phyloP scores from a whole-genome alignment of 2,329 filamentous ascomycete species.

The Ophiognomonia clavigignenti-juglandacearum region DNA sequence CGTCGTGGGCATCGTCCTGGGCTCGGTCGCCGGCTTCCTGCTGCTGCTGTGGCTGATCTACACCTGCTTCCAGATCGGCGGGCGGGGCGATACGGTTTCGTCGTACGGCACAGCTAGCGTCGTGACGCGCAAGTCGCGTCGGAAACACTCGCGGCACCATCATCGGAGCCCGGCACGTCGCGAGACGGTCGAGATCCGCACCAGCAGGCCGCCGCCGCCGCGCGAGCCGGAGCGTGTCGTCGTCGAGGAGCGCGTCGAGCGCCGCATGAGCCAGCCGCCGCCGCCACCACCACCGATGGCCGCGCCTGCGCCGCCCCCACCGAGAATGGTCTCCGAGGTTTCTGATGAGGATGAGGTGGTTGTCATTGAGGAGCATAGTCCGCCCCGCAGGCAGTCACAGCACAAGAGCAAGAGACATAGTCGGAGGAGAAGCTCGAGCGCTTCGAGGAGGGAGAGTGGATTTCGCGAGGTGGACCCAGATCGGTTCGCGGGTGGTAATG shows the following conservation, averaged over 20 bases:
- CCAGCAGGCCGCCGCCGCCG: conserved; percentile 7
- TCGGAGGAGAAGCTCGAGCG: conserved; percentile 21
- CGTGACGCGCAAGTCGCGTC: conserved; percentile 19
- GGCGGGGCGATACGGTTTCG: conserved; percentile 15
- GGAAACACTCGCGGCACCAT: conserved; percentile 17
- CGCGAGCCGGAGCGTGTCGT: conserved; percentile 21
- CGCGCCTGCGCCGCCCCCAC: conserved; percentile 14
- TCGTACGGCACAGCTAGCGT: conserved; percentile 21
- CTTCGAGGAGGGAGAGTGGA: conserved; percentile 19
- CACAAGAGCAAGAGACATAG: conserved; percentile 19
- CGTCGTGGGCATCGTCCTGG: conserved; percentile 34
- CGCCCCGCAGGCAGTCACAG: conserved; percentile 19
- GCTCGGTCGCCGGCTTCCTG: conserved; percentile 38
- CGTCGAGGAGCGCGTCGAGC: conserved; percentile 21
- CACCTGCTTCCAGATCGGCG: conserved; percentile 26
- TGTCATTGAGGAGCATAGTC: conserved; percentile 29
- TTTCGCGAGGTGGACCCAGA: conserved; percentile 28
- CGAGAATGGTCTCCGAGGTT: conserved; percentile 18
- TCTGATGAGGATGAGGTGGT: conserved; percentile 28
- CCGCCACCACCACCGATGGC: conserved; percentile 9
- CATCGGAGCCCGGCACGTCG: conserved; percentile 15
- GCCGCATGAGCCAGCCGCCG: conserved; percentile 16
- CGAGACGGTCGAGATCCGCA: conserved; percentile 26
- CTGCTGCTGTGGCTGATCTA: conserved; percentile 30
- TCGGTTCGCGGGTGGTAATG: conserved; percentile 26